phyloP scores from a whole-genome alignment of 73 alveolate genomes.

The Blepharisma stoltei region DNA sequence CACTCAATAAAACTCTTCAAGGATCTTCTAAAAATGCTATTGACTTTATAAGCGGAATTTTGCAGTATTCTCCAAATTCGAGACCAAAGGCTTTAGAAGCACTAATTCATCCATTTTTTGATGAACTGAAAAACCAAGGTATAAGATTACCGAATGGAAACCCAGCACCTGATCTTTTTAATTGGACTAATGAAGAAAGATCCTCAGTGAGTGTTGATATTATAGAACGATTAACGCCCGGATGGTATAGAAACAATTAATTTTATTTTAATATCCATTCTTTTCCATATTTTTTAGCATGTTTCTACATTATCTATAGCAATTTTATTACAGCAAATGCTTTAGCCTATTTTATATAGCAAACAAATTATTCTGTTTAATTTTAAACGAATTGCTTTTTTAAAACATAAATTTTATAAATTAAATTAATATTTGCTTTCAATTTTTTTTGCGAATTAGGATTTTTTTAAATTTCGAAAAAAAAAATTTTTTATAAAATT shows the following conservation, averaged over 20 bases:
- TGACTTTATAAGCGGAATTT: constrained; percentile 46
- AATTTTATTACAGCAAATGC: too few species aligned
- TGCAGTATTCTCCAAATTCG: constrained; percentile 41
- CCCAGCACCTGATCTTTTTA: constrained; percentile 50
- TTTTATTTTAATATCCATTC: too few species aligned
- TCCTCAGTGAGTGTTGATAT: constrained; percentile 24
- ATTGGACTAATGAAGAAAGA: constrained; percentile 36
- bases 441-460: too few species aligned
- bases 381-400: too few species aligned
- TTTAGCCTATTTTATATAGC: too few species aligned
- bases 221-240: constrained; percentile 31
- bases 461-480: too few species aligned
- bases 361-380: too few species aligned
- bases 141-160: constrained; percentile 47
- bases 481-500: too few species aligned
- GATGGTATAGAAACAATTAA: constrained; percentile 19
- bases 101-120: constrained; percentile 42
- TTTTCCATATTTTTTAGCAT: too few species aligned
- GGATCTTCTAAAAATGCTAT: constrained; percentile 35
- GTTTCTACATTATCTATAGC: too few species aligned
- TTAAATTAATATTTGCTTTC: too few species aligned
- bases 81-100: constrained; percentile 47
- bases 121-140: constrained; percentile 40
- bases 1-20: neutral
- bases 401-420: too few species aligned